Evolutionary conservation across 805 yeast species (phyloP).

Genomic region (Cyberlindnera mrakii): DNA sequence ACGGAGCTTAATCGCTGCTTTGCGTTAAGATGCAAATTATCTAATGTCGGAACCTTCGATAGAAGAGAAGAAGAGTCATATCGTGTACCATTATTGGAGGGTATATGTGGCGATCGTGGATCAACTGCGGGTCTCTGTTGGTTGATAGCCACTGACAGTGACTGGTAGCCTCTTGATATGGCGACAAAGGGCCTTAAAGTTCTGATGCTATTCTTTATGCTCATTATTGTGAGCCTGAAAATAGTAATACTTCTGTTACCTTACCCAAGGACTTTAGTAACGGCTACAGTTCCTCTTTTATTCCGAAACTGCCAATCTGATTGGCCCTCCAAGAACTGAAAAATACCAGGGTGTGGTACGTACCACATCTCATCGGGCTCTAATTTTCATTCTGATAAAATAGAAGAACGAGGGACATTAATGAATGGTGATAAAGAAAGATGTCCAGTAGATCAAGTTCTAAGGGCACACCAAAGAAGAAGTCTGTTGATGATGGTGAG

Average conservation of each 20-base stretch:
- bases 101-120: too few relatives aligned
- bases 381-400: background rate
- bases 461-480: conserved; percentile 23
- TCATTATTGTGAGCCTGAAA: too few relatives aligned
- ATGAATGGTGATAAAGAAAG: background rate
- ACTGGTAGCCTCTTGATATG: conserved; percentile 2
- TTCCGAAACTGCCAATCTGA: background rate
- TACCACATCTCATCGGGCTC: background rate
- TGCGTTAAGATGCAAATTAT: background rate
- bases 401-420: background rate
- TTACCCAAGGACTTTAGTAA: too few relatives aligned
- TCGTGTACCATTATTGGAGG: too few relatives aligned
- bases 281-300: too few relatives aligned
- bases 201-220: too few relatives aligned
- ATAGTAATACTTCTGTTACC: too few relatives aligned
- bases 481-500: conserved; percentile 11
- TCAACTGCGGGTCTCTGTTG: too few relatives aligned
- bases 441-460: conserved; percentile 16
- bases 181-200: too few relatives aligned
- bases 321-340: background rate
- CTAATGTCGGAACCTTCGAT: too few relatives aligned
- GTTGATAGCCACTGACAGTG: conserved; percentile 6
- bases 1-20: background rate
- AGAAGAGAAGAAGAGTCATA: too few relatives aligned
- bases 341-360: background rate